A percentile compares a stretch with the other conserved stretches of the same genome.
Evolutionary conservation across 2,329 filamentous ascomycete species (phyloP).

Genomic region (Fusarium subglutinans): DNA sequence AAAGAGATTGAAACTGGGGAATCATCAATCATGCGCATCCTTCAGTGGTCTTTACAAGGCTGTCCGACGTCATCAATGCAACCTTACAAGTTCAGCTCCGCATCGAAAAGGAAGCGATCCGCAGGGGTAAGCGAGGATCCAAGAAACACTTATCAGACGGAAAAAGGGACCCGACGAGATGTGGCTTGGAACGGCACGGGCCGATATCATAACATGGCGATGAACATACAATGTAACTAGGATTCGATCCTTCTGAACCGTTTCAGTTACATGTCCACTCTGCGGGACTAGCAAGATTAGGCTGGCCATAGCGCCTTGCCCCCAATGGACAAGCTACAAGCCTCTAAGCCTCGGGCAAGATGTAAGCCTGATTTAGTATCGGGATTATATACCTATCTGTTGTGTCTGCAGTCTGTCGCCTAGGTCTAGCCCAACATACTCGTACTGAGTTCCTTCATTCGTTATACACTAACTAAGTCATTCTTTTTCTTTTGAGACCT

Average conservation of each 20-base stretch:
- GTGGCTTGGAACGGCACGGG: background rate
- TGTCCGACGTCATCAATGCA: background rate
- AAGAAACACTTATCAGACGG: background rate
- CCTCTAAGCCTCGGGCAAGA: no score
- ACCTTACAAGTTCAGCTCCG: background rate
- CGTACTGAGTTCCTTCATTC: background rate
- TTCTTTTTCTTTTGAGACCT: background rate
- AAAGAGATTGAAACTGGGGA: background rate
- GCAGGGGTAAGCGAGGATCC: background rate
- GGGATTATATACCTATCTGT: background rate
- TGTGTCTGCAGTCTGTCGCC: background rate
- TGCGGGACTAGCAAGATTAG: background rate
- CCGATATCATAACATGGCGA: background rate
- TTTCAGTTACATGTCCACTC: background rate
- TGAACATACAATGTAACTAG: background rate
- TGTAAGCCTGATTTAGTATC: background rate
- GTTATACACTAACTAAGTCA: background rate
- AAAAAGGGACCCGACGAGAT: background rate
- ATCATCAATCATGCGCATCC: background rate
- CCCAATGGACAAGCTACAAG: no score
- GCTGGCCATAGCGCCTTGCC: background rate
- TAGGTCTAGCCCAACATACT: background rate
- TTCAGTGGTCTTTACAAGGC: background rate
- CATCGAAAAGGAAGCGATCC: background rate
- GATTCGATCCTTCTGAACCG: conserved; percentile 1